Conservation (phyloP, 2,329 filamentous ascomycete species). For the Trichothecium sympodiale region DNA sequence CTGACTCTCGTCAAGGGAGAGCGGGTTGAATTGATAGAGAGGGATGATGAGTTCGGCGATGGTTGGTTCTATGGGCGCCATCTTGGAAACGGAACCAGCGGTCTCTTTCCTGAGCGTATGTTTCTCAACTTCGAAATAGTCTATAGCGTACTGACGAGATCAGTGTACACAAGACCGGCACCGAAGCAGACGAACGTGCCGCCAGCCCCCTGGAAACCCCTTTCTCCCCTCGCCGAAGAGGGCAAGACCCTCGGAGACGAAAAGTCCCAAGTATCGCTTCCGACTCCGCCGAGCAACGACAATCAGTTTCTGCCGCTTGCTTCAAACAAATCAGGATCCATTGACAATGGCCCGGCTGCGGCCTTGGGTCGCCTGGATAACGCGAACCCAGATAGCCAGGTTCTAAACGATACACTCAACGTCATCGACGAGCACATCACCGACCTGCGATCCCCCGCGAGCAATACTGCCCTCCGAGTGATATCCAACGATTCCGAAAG, state of each 20-base stretch:
- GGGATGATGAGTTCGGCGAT: slow-evolving; percentile 81
- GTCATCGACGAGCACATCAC: slow-evolving; percentile 97
- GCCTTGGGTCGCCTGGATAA: slow-evolving; percentile 26
- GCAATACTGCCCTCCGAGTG: slow-evolving; percentile 38
- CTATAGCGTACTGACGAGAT: slow-evolving; percentile 12
- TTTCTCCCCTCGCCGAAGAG: slow-evolving; percentile 3
- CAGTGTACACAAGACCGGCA: slow-evolving; percentile 51
- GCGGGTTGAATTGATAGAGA: slow-evolving; percentile 70
- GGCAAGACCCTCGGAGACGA: not conserved
- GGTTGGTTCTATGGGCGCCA: slow-evolving; percentile 76
- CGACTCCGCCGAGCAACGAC: slow-evolving; percentile 5
- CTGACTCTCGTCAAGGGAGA: slow-evolving; percentile 78
- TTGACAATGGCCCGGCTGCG: slow-evolving; percentile 14
- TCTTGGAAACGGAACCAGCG: slow-evolving; percentile 60
- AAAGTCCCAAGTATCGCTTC: slow-evolving; percentile 8
- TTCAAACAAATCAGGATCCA: slow-evolving; percentile 5
- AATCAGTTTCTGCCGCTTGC: slow-evolving; percentile 10
- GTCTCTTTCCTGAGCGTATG: slow-evolving; percentile 74
- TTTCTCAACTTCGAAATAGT: slow-evolving; percentile 5
- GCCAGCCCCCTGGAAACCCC: slow-evolving; percentile 1
- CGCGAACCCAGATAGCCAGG: slow-evolving; percentile 47
- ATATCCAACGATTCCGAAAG: slow-evolving; percentile 68
- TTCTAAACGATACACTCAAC: slow-evolving; percentile 88
- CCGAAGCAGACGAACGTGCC: slow-evolving; percentile 29
- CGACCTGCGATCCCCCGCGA: slow-evolving; percentile 54